phyloP scores from a whole-genome alignment of 768 basidiomycete species.

The Tulasnella sp. region DNA sequence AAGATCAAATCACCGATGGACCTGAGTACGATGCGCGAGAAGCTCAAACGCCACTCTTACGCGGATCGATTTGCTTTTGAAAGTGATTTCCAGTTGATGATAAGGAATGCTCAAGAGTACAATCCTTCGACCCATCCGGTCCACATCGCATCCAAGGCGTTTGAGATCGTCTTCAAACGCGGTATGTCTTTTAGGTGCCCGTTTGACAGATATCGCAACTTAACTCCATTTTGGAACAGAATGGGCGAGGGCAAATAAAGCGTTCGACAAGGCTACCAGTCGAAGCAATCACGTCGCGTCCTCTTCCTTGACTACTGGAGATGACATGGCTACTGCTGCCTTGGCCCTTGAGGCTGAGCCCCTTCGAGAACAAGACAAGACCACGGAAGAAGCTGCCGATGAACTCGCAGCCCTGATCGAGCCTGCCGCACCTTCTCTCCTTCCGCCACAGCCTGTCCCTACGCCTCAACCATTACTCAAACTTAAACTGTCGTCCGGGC shows the following conservation, averaged over 20 bases:
- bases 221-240: constrained; percentile 33
- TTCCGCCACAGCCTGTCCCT: neutral
- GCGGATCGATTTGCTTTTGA: constrained; percentile 73
- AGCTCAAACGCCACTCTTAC: constrained; percentile 79
- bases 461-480: constrained; percentile 35
- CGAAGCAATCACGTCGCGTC: neutral
- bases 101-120: constrained; percentile 76
- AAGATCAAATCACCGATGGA: constrained; percentile 93
- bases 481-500: constrained; percentile 14
- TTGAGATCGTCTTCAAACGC: constrained; percentile 80
- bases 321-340: constrained; percentile 12
- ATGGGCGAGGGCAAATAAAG: constrained; percentile 52
- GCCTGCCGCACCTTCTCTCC: neutral
- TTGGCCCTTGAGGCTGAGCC: constrained; percentile 12
- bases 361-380: neutral
- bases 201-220: neutral
- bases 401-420: neutral
- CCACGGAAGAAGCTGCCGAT: neutral
- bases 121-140: constrained; percentile 62
- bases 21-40: constrained; percentile 74
- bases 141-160: constrained; percentile 57
- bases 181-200: constrained; percentile 40
- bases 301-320: constrained; percentile 13
- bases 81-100: constrained; percentile 79
- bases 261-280: constrained; percentile 22